Percentiles rank a stretch among this genome's conserved stretches.
phyloP scores from a whole-genome alignment of 139 green algal genomes.

The Marvania coccoides region DNA sequence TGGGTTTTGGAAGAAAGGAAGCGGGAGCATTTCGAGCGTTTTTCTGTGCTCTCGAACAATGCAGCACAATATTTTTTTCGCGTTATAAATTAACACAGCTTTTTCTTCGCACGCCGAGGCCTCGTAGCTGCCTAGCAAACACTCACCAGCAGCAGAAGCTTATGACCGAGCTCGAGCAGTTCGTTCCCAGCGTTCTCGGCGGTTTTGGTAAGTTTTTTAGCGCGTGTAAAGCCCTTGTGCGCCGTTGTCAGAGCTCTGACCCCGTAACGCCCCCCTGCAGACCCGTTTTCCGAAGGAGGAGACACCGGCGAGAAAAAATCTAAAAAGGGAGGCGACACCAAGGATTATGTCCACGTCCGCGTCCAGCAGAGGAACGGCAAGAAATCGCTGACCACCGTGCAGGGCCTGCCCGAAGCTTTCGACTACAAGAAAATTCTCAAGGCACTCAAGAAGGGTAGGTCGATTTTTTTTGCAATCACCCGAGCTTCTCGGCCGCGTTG shows the following conservation, averaged over 20 bases:
- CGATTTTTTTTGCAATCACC: not conserved
- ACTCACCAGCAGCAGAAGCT: too few species aligned
- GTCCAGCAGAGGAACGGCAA: constrained; percentile 97
- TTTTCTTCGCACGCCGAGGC: too few species aligned
- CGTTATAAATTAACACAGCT: too few species aligned
- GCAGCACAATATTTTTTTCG: too few species aligned
- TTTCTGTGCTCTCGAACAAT: too few species aligned
- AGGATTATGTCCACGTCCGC: constrained; percentile 86
- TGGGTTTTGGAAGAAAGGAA: too few species aligned
- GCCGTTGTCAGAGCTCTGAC: not conserved
- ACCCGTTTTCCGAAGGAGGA: constrained; percentile 51
- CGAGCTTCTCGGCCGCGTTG: not conserved
- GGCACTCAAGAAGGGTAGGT: constrained; percentile 92
- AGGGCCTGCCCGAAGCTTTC: constrained; percentile 84
- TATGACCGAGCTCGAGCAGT: constrained; percentile 8
- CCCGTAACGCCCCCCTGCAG: constrained; percentile 6
- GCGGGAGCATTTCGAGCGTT: too few species aligned
- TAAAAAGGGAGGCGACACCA: constrained; percentile 14
- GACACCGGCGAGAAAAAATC: constrained; percentile 6
- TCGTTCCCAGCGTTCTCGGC: constrained; percentile 5
- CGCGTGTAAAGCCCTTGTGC: not conserved
- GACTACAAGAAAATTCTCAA: constrained; percentile 99
- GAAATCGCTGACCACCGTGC: constrained; percentile 95
- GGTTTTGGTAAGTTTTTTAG: constrained; percentile 17
- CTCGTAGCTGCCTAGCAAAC: too few species aligned